Base-by-base conservation (phyloP, 176 grass and related monocot genomes). In the Zoysia japonica region DNA sequence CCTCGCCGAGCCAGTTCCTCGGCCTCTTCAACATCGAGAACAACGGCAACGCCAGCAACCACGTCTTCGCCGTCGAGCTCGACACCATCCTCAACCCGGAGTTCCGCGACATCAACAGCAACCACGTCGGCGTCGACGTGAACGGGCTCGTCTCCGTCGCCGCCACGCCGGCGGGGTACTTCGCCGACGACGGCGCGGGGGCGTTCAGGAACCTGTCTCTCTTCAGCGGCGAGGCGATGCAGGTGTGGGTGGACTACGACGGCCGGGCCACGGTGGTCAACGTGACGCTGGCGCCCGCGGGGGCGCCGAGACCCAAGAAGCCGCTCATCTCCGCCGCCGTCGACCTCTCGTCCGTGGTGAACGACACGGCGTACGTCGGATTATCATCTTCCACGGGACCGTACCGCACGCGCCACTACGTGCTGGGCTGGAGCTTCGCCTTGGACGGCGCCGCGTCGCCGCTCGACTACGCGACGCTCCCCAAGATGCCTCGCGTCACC, bases 401-500 rank as follows among this genome's bases (percentile, higher is more conserved):
- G 15, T 87, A 65, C 66, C 65, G 12, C 28, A 87, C 84, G 71
- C 74, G 82, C 67, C 90, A 96, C 53, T 96, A 84, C 41, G 77
- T 92, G 10, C 87, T 96, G 5, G 93, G 89, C 20, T 92, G 90
- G 93, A 96, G 93, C 82, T 96, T 92, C 2, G 88, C 74, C 45
- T 20, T 96, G 61, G 82, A 84, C 61, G 90, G 75, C 11, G 47
- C 66, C 6, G 85, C 79, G 39, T 79, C 85, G 28, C 3, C 11
- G 72, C 79, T 87, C 57, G 72, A 82, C 72, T 82, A 87, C 79
- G 20, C 72, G 59, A 63, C 40, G 55, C 85, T 87, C 48, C 85
- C 85, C 14, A 56, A 15, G 72, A 43, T 76, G 56, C 65, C 78
- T 38, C 56, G 55, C 65, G 48, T 8, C 7, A 17, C 5, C 47